phyloP scores from a whole-genome alignment of 208 protist species.

The Leptomonas seymouri region DNA sequence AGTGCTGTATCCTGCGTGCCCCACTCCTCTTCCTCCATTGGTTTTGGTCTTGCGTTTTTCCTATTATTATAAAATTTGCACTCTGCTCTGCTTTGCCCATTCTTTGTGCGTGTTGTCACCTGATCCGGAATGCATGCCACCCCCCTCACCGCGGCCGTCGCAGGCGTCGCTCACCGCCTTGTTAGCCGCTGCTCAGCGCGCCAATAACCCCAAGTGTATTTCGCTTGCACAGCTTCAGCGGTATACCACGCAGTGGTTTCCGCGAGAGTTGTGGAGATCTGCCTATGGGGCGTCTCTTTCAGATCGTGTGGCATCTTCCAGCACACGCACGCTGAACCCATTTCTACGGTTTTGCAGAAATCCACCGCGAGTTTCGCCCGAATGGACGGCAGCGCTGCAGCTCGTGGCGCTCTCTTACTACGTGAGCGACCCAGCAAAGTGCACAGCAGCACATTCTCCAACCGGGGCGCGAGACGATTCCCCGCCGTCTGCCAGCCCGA shows the following conservation, averaged over 20 bases:
- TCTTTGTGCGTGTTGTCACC: background rate
- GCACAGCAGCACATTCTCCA: background rate
- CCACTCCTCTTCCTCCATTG: background rate
- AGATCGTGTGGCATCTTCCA: background rate
- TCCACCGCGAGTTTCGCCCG: constrained; percentile 23
- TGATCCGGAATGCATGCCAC: constrained; percentile 17
- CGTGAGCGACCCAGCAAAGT: background rate
- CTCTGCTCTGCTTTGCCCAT: background rate
- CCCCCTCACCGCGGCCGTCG: constrained; percentile 14
- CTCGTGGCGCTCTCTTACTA: constrained; percentile 20
- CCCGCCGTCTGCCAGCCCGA: background rate
- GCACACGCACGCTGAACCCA: background rate
- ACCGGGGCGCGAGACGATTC: background rate
- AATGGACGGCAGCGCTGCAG: constrained; percentile 25
- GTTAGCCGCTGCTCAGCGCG: constrained; percentile 14
- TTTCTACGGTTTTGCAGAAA: constrained; percentile 14
- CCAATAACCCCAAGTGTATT: background rate
- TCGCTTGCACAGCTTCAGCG: constrained; percentile 10
- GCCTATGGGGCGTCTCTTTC: background rate
- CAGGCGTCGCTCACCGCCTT: constrained; percentile 15
- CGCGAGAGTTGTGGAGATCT: constrained; percentile 10
- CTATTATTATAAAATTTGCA: background rate
- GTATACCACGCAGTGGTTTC: constrained; percentile 22
- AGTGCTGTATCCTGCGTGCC: too few relatives aligned
- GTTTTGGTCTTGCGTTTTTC: background rate